Base-by-base conservation (phyloP, 352 stramenopile species). In the Globisporangium acanthophoron region DNA sequence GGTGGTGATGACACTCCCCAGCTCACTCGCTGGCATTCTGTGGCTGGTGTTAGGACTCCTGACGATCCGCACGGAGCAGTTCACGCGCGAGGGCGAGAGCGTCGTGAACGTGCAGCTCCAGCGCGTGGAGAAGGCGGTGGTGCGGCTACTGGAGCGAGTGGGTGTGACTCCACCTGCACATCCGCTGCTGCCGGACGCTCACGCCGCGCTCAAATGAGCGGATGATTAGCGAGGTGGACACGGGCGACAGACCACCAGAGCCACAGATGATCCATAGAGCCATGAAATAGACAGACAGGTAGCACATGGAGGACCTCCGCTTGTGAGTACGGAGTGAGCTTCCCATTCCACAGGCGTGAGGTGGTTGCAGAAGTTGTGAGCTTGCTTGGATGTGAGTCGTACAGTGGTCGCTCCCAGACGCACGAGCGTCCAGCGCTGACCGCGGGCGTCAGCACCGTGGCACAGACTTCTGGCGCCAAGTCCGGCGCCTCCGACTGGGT, bases 41-140 rank as follows among this genome's bases (percentile, higher is more conserved):
- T n/a, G 20, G 43, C 43, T 21, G 5, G 13, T 11, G 11, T 4
- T 3, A 93, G 94, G 96, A 5, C 92, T 99, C 69, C 73, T 98
- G 29, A 99, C 96, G n/a, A 91, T 99, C 54, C 94, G 98, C 46
- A 98, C 88, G 0, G 73, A 97, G 58, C 91, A 90, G 62, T 85
- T 94, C 40, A 81, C 76, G 1, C 65, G 55, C 16, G 69, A 87
- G 20, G 74, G 69, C 61, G 85, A 94, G 59, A 88, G 60, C 63
- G 13, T 82, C 16, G 64, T 90, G 37, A 94, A 92, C 61, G 52
- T 69, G 33, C 70, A 79, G 49, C 61, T 94, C 69, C 83, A 93
- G 61, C 67, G 73, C 53, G 77, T 93, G 20, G 83, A 93, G 62
- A 78, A 76, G 50, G 70, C 66, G 44, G 63, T 84, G 56, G 72